These are phyloP conservation scores for Trichoderma gamsii DNA, from an alignment of 495 filamentous ascomycete species.

Conservation along the genomic window DNA sequence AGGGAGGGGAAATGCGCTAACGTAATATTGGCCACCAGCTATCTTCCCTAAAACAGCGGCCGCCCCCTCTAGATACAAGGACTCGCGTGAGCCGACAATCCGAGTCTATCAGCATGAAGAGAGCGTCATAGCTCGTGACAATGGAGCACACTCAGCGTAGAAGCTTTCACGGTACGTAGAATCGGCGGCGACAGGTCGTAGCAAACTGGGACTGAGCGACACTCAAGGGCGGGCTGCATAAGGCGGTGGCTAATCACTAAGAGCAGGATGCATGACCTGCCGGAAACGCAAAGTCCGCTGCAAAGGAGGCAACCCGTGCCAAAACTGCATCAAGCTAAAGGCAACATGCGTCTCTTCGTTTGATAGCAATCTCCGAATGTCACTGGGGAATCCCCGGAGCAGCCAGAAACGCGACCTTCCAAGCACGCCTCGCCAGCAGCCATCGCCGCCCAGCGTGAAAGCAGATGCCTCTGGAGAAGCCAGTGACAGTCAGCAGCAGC, in stretches of 20 bases:
- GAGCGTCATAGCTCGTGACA: background rate
- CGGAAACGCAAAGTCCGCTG: conserved; percentile 35
- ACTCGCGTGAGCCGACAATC: background rate
- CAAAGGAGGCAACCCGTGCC: conserved; percentile 30
- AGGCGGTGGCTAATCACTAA: background rate
- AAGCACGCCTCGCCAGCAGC: background rate
- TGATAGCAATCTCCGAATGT: conserved; percentile 31
- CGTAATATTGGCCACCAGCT: background rate
- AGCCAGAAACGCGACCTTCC: background rate
- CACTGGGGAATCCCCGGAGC: background rate
- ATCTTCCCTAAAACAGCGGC: background rate
- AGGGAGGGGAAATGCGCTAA: background rate
- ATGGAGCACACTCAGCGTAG: conserved; percentile 15
- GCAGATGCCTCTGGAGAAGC: background rate
- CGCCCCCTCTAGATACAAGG: background rate
- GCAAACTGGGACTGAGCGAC: background rate
- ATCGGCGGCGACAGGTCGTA: background rate
- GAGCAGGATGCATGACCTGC: conserved; percentile 32
- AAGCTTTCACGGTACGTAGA: conserved; percentile 29
- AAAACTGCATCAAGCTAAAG: conserved; percentile 31
- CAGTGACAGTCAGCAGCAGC: background rate
- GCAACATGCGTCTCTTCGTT: conserved; percentile 33
- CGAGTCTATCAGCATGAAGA: background rate
- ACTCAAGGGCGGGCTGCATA: background rate
- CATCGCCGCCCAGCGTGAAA: background rate